These are phyloP conservation scores for Beauveria scarabaeidicola DNA, from an alignment of 2,329 filamentous ascomycete genomes.

Conservation along the genomic window DNA sequence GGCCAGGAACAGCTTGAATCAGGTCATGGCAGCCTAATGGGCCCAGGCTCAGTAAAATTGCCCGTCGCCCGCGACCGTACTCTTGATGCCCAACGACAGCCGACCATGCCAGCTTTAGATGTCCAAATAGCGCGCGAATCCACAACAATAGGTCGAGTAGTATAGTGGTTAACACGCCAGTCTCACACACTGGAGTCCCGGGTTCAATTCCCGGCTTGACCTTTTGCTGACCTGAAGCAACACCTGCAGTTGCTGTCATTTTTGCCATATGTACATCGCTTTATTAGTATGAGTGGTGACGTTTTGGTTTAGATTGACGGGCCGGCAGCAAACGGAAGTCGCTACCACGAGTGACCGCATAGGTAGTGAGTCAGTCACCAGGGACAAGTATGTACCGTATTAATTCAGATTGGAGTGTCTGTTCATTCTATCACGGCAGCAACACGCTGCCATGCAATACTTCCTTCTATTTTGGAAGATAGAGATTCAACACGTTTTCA, in stretches of 20 bases:
- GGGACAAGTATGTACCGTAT: background rate
- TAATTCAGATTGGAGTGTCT: slow-evolving; percentile 4
- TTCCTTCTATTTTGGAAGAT: background rate
- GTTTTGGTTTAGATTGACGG: background rate
- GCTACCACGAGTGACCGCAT: background rate
- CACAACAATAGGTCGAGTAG: slow-evolving; percentile 13
- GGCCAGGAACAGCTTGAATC: background rate
- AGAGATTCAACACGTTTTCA: background rate
- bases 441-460: background rate
- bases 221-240: background rate
- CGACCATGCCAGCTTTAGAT: background rate
- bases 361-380: background rate
- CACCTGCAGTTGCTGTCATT: background rate
- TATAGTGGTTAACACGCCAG: slow-evolving; percentile 17
- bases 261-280: background rate
- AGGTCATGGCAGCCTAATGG: background rate
- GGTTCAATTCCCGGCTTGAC: slow-evolving; percentile 16
- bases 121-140: background rate
- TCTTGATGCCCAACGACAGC: background rate
- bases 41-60: background rate
- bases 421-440: background rate
- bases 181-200: slow-evolving; percentile 17
- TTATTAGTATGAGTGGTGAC: background rate
- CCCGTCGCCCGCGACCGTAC: background rate
- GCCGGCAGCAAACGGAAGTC: background rate